A percentile compares a stretch with the other conserved stretches of the same genome.
phyloP scores from a whole-genome alignment of 1,284 basidiomycete genomes.

The Pascua guehoae region DNA sequence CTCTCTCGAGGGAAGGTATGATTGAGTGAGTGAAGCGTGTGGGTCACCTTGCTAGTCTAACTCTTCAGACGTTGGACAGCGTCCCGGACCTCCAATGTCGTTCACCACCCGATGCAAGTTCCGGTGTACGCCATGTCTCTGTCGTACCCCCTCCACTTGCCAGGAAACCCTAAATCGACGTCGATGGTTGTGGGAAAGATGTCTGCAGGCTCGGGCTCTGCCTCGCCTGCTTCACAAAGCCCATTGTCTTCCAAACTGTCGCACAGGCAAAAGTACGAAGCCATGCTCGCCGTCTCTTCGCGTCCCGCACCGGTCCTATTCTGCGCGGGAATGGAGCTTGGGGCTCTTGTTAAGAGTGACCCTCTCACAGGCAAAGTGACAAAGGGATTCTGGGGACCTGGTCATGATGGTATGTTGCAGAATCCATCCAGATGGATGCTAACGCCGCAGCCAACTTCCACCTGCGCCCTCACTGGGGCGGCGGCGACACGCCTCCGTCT shows the following conservation, averaged over 20 bases:
- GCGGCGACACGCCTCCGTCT: constrained; percentile 20
- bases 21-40: constrained; percentile 31
- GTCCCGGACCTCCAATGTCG: constrained; percentile 32
- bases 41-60: neutral
- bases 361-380: constrained; percentile 44
- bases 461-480: constrained; percentile 37
- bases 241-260: constrained; percentile 28
- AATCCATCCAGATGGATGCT: neutral
- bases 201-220: constrained; percentile 6
- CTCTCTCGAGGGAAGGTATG: constrained; percentile 39
- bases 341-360: constrained; percentile 41
- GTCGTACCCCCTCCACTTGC: constrained; percentile 32
- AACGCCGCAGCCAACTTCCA: constrained; percentile 36
- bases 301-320: constrained; percentile 40
- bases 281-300: constrained; percentile 36
- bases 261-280: constrained; percentile 42
- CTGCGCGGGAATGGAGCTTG: constrained; percentile 34
- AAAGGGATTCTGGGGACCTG: constrained; percentile 47
- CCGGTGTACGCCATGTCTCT: constrained; percentile 40
- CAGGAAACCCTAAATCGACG: constrained; percentile 1
- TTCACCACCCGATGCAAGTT: constrained; percentile 35
- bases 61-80: constrained; percentile 35
- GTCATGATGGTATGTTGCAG: constrained; percentile 32
- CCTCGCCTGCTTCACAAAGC: constrained; percentile 2
- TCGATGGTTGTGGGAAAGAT: constrained; percentile 33